Conservation (phyloP, 2,329 filamentous ascomycete species). For the Zymoseptoria crescenta region DNA sequence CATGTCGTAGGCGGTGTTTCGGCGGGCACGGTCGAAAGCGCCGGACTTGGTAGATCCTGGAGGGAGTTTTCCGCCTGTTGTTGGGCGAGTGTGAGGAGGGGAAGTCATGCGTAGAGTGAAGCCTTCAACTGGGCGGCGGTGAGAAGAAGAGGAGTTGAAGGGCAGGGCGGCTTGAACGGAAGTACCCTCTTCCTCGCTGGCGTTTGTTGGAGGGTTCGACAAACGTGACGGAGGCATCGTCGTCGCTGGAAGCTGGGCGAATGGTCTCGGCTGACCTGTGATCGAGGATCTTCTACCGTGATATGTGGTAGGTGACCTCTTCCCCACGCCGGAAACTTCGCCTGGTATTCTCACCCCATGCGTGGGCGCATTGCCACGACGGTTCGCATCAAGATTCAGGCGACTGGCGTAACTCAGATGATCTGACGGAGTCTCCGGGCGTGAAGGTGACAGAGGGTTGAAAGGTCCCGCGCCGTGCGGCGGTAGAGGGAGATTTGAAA, state of each 20-base stretch:
- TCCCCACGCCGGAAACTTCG: not conserved
- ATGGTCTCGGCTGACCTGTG: not conserved
- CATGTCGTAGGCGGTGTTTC: not conserved
- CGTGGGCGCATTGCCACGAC: too few species aligned
- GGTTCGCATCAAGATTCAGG: too few species aligned
- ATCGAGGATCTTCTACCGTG: not conserved
- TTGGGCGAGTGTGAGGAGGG: not conserved
- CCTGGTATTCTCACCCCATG: too few species aligned
- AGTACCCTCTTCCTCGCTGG: too few species aligned
- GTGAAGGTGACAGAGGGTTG: too few species aligned
- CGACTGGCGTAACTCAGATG: too few species aligned
- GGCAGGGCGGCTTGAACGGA: too few species aligned
- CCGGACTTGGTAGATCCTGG: not conserved
- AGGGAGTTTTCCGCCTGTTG: not conserved
- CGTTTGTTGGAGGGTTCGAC: not conserved
- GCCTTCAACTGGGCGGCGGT: too few species aligned
- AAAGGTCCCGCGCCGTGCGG: too few species aligned
- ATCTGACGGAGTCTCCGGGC: too few species aligned
- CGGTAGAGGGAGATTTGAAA: too few species aligned
- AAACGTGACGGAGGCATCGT: not conserved
- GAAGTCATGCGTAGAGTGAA: not conserved
- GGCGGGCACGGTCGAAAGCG: not conserved
- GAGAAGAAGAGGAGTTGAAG: too few species aligned
- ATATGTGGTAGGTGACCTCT: not conserved
- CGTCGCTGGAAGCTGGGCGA: not conserved